Evolutionary conservation across 345 rosid species (phyloP), one percentile per base, ranked within the genome.

Genomic region (Dipteronia dyeriana): DNA sequence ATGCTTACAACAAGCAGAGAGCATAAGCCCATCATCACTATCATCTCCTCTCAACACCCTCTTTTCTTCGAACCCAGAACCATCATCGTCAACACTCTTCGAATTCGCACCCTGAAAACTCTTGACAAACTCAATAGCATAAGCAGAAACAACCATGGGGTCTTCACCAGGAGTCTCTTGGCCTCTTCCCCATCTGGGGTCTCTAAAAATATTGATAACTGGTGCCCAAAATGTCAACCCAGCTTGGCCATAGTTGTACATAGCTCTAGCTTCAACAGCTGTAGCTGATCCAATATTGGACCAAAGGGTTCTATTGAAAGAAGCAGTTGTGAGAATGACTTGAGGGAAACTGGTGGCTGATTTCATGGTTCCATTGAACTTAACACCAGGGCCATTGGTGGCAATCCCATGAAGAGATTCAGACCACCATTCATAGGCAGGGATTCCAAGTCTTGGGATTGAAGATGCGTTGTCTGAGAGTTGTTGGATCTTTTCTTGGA

Each of bases 121-220:
- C 76, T 68, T 88, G 2, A 95, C 97, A 78, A 78, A 95, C 82
- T 87, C 93, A 82, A 87, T 72, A 12, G 89, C 93, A 84, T 83
- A 95, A 59, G 88, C 92, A 23, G 98, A 90, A 66, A 82, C 91
- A 22, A 92, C 90, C 86, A 83, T 82, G 1, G 99, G 99, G 85
- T 95, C 99, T 75, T 95, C 99, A 2, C 99, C 97, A 2, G 97
- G 96, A 82, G 93, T 93, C 83, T 95, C 98, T 79, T 95, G 99
- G 70, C 98, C 98, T 79, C 99, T 89, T 1, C 99, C 98, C 99
- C 99, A 93, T 68, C 99, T 91, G 39, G 97, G 99, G 68, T 95
- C 98, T 82, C 97, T 86, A 71, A 91, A 95, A 71, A 95, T 84
- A 51, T 93, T 95, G 51, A 95, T 79, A 80, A 90, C 92, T 1